These are phyloP conservation scores for Xylariomycetidae sp. DNA, from an alignment of 2,329 filamentous ascomycete species.

Conservation along the genomic window DNA sequence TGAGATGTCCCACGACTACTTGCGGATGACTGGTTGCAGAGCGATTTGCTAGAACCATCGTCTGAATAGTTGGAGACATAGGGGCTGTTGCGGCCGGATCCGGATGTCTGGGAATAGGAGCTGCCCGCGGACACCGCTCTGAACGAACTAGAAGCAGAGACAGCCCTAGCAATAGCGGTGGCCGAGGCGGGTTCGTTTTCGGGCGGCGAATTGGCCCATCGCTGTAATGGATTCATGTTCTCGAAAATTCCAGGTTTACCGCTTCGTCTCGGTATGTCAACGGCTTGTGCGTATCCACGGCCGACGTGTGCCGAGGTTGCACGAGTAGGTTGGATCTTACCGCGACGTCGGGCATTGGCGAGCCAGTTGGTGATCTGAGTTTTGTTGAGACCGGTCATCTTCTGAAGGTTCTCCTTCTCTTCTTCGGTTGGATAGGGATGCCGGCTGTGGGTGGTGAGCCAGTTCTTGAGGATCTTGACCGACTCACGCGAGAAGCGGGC, in stretches of 20 bases:
- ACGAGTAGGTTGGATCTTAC: constrained; percentile 67
- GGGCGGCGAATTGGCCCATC: constrained; percentile 56
- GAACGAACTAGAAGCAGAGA: constrained; percentile 51
- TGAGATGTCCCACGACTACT: constrained; percentile 59
- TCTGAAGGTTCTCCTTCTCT: constrained; percentile 75
- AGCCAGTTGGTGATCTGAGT: constrained; percentile 90
- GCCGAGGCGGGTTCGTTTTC: constrained; percentile 58
- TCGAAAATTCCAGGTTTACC: constrained; percentile 48
- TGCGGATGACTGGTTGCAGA: constrained; percentile 55
- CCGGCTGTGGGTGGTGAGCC: constrained; percentile 73
- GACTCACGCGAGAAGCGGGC: constrained; percentile 77
- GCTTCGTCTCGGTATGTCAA: constrained; percentile 67
- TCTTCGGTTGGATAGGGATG: constrained; percentile 87
- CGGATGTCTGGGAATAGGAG: constrained; percentile 36
- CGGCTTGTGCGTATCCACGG: constrained; percentile 54
- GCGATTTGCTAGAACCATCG: constrained; percentile 54
- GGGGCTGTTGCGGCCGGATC: constrained; percentile 53
- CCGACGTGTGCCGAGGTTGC: constrained; percentile 66
- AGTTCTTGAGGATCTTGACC: constrained; percentile 75
- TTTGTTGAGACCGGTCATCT: constrained; percentile 73
- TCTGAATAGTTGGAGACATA: constrained; percentile 55
- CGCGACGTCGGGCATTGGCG: constrained; percentile 78
- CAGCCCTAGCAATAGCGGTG: constrained; percentile 53
- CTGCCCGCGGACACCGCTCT: too few species aligned
- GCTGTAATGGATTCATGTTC: constrained; percentile 52